Conservation (phyloP, 805 yeast species). For the Starmerella kuoi region DNA sequence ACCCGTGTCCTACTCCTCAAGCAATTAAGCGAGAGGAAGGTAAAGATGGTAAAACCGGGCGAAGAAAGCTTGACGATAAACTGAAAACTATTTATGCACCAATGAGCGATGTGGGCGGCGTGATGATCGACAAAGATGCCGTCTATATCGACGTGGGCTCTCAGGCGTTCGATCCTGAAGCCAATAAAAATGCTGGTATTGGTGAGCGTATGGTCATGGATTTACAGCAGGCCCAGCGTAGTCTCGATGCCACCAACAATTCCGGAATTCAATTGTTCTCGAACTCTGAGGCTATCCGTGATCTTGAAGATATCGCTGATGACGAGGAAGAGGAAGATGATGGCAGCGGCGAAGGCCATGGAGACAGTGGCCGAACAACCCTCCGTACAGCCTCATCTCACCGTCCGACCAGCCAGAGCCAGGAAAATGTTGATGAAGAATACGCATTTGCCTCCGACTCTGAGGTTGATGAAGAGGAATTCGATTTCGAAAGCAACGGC, state of each 20-base stretch:
- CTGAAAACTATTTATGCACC: conserved; percentile 95
- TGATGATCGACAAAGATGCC: conserved; percentile 91
- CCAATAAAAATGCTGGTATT: conserved; percentile 45
- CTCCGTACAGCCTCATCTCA: conserved; percentile 14
- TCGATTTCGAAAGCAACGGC: not conserved
- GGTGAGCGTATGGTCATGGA: conserved; percentile 80
- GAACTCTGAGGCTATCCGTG: conserved; percentile 41
- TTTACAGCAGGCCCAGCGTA: conserved; percentile 55
- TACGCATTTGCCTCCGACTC: conserved; percentile 20
- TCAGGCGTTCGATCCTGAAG: conserved; percentile 37
- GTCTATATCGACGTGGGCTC: conserved; percentile 78
- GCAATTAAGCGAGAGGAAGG: conserved; percentile 68
- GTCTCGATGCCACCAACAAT: conserved; percentile 41
- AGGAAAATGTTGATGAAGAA: conserved; percentile 11
- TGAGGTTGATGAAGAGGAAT: conserved; percentile 20
- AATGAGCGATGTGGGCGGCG: conserved; percentile 99
- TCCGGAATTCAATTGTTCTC: conserved; percentile 62
- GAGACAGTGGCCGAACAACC: conserved; percentile 28
- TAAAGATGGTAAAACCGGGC: conserved; percentile 45
- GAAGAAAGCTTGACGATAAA: conserved; percentile 86
- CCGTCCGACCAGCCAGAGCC: not conserved
- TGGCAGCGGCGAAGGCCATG: conserved; percentile 41
- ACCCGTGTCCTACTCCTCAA: conserved; percentile 97
- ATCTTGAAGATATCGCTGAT: conserved; percentile 31
- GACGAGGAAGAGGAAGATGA: conserved; percentile 29